phyloP scores from a whole-genome alignment of 495 filamentous ascomycete genomes.

The Trichoderma erinaceum region DNA sequence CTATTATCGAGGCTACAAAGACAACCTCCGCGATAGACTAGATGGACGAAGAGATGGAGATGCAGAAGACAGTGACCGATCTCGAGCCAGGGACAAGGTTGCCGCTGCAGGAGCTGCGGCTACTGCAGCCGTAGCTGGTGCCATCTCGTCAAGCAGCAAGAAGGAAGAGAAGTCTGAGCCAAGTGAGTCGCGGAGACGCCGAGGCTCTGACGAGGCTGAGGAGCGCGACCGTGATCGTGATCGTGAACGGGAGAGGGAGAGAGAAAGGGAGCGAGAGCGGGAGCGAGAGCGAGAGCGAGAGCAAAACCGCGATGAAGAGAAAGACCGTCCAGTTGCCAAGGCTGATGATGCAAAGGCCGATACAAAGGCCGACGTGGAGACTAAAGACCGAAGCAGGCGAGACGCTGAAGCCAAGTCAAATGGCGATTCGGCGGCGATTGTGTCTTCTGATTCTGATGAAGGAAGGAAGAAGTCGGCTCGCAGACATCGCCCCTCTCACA shows the following conservation, averaged over 20 bases:
- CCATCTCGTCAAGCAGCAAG: slow-evolving; percentile 28
- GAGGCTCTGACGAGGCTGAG: slow-evolving; percentile 1
- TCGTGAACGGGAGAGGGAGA: too few species aligned
- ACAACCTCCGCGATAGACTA: slow-evolving; percentile 16
- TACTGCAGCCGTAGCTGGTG: slow-evolving; percentile 25
- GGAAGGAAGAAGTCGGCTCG: slow-evolving; percentile 22
- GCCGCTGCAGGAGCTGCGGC: slow-evolving; percentile 28
- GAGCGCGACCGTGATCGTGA: background rate
- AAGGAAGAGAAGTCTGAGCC: slow-evolving; percentile 28
- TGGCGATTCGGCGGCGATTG: slow-evolving; percentile 21
- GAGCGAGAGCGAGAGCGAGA: too few species aligned
- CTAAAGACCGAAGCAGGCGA: slow-evolving; percentile 16
- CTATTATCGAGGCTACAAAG: slow-evolving; percentile 23
- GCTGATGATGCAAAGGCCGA: too few species aligned
- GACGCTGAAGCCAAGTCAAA: slow-evolving; percentile 27
- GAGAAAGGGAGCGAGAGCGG: too few species aligned
- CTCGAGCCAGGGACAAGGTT: slow-evolving; percentile 27
- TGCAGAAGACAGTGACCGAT: slow-evolving; percentile 28
- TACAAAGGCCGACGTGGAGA: slow-evolving; percentile 2
- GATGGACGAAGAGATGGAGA: background rate
- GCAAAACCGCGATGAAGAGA: background rate
- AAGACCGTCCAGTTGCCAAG: background rate
- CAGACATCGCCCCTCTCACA: slow-evolving; percentile 28
- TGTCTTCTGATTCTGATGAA: slow-evolving; percentile 23
- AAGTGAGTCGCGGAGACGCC: slow-evolving; percentile 16